These are phyloP conservation scores for Claviceps arundinis DNA, from an alignment of 2,329 filamentous ascomycete genomes.

Conservation along the genomic window DNA sequence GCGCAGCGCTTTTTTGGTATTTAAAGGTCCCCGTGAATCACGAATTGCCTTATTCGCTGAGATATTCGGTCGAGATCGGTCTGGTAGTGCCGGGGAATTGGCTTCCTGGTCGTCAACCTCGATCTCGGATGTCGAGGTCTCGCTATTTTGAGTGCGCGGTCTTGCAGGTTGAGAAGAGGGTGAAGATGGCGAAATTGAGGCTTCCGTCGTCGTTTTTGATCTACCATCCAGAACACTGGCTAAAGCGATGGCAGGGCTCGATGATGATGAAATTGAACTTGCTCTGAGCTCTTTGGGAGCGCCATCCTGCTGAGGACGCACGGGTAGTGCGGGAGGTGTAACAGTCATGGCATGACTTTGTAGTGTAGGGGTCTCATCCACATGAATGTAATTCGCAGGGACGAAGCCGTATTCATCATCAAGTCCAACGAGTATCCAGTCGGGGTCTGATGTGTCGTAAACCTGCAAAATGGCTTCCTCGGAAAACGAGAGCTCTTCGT, in stretches of 20 bases:
- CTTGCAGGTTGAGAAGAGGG: constrained; percentile 15
- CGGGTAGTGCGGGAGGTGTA: constrained; percentile 30
- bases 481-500: constrained; percentile 91
- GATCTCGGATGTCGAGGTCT: constrained; percentile 17
- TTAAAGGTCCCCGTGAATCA: neutral
- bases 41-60: neutral
- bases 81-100: constrained; percentile 26
- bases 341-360: constrained; percentile 23
- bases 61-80: constrained; percentile 16
- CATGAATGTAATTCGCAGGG: constrained; percentile 89
- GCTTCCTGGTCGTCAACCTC: constrained; percentile 18
- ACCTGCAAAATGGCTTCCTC: constrained; percentile 76
- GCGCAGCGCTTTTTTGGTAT: constrained; percentile 26
- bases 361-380: constrained; percentile 35
- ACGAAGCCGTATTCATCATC: constrained; percentile 86
- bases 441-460: constrained; percentile 81
- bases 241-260: constrained; percentile 39
- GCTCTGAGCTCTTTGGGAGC: constrained; percentile 19
- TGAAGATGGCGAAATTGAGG: constrained; percentile 12
- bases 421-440: constrained; percentile 87
- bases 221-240: constrained; percentile 42
- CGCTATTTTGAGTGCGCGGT: constrained; percentile 13
- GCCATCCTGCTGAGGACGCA: constrained; percentile 23
- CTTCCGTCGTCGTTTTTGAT: constrained; percentile 19
- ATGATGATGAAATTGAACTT: constrained; percentile 12